A percentile compares a stretch with the other conserved stretches of the same genome.
phyloP scores from a whole-genome alignment of 192 early-diverging fungal genomes.

The Coemansia sp. region DNA sequence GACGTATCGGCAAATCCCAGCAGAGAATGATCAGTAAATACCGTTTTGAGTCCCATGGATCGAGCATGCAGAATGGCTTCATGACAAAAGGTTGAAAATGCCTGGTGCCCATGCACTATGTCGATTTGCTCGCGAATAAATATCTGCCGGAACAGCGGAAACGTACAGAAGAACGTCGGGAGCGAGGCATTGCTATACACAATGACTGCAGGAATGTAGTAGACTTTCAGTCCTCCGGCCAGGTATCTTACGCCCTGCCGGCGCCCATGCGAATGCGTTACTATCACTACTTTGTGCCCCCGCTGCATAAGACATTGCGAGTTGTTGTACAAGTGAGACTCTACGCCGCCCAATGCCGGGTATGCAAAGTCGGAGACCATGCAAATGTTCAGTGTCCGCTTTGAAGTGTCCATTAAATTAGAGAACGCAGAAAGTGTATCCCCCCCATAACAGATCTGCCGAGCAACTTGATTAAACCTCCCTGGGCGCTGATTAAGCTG shows the following conservation, averaged over 20 bases:
- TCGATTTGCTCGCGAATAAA: slow-evolving; percentile 86
- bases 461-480: neutral
- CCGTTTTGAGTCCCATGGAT: slow-evolving; percentile 90
- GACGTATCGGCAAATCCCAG: slow-evolving; percentile 95
- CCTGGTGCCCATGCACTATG: slow-evolving; percentile 95
- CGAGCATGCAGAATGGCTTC: slow-evolving; percentile 94
- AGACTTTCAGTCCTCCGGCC: slow-evolving; percentile 90
- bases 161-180: slow-evolving; percentile 86
- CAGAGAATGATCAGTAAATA: slow-evolving; percentile 96
- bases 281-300: slow-evolving; percentile 93
- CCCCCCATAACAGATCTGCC: neutral
- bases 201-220: slow-evolving; percentile 84
- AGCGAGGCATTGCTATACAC: slow-evolving; percentile 85
- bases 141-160: slow-evolving; percentile 91
- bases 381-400: slow-evolving; percentile 49
- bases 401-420: neutral
- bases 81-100: slow-evolving; percentile 91
- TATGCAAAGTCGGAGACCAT: slow-evolving; percentile 99
- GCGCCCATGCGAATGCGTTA: slow-evolving; percentile 86
- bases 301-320: slow-evolving; percentile 84
- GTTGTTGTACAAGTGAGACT: slow-evolving; percentile 89
- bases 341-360: slow-evolving; percentile 95
- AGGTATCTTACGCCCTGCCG: slow-evolving; percentile 86
- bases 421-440: neutral
- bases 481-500: neutral